Evolutionary conservation across 2,329 filamentous ascomycete species (phyloP), one percentile per base, ranked within the genome.

Genomic region (Phoma sp.): DNA sequence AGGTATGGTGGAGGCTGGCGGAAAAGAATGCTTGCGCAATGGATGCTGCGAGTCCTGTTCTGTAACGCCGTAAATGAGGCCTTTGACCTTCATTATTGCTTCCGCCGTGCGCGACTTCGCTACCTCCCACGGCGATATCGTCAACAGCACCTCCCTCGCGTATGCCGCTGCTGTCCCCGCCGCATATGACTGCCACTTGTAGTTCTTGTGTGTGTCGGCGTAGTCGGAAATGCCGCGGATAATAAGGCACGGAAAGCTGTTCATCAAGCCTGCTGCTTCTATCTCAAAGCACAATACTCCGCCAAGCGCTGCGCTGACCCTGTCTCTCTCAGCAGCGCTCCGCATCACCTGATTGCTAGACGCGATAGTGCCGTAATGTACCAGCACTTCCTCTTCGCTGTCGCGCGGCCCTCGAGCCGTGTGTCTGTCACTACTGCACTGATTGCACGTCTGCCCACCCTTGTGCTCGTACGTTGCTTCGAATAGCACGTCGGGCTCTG

Each of bases 341-440:
- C 39, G 49, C 21, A 51, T 58, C 35, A 59, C 51, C 25, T 46
- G 43, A 22, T 56, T 55, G 24, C 56, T 43, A 1, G 46, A 52
- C 12, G 47, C 56, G 8, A 59, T 59, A 8, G 56, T 55, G n/a
- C 56, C 47, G 24, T 59, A 50, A n/a, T 59, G 56, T 7, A 52
- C 24, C 5, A 35, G 17, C 13, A 52, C 32, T 6, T 9, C 25
- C 9, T 9, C 25, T 6, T 27, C 9, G 25, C 6, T 27, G 25
- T 27, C 9, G n/a, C n/a, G n/a, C n/a, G 25, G 25, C 25, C 9
- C 6, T 27, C 25, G 25, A 27, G 25, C 6, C 9, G n/a, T n/a
- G n/a, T n/a, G n/a, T n/a, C n/a, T n/a, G n/a, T 27, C 25, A 9
- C 6, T 27, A 9, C 25, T 6, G 25, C 25, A 27, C 25, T 9